Conservation (phyloP, 768 basidiomycete species). For the Boletus tomentosulus region DNA sequence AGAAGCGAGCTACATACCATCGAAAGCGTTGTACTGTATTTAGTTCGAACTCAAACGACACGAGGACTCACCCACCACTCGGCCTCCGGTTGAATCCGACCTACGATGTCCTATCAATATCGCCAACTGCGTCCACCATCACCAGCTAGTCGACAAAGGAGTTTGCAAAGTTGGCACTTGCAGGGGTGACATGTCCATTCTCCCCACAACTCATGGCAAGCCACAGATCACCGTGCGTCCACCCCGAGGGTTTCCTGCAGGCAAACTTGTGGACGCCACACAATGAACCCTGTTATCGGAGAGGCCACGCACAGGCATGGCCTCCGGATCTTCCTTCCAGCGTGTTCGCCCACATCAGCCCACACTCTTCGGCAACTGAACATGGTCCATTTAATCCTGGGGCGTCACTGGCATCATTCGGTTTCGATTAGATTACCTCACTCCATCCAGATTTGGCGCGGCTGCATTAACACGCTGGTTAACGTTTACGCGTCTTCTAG, state of each 20-base stretch:
- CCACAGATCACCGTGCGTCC: constrained; percentile 5
- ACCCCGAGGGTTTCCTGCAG: constrained; percentile 19
- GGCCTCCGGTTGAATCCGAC: constrained; percentile 3
- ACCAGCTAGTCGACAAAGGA: neutral
- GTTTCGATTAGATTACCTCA: constrained; percentile 12
- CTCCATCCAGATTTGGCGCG: neutral
- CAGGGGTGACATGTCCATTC: constrained; percentile 20
- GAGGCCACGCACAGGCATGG: constrained; percentile 12
- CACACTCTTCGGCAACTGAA: constrained; percentile 12
- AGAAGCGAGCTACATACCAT: neutral
- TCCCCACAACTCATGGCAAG: constrained; percentile 16
- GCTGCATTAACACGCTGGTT: neutral
- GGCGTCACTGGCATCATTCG: neutral
- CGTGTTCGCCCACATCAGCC: constrained; percentile 11
- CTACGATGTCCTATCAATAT: constrained; percentile 5
- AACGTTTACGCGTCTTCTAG: neutral
- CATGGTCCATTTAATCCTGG: constrained; percentile 7
- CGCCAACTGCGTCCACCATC: neutral
- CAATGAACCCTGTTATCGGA: constrained; percentile 2
- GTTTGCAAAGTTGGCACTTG: neutral
- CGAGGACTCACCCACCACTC: neutral
- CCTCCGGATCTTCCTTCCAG: constrained; percentile 22
- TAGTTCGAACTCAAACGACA: constrained; percentile 5
- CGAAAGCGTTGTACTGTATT: neutral
- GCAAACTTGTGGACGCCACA: constrained; percentile 24